Conservation (phyloP, 2,329 filamentous ascomycete genomes). For the Scedosporium minutisporum region DNA sequence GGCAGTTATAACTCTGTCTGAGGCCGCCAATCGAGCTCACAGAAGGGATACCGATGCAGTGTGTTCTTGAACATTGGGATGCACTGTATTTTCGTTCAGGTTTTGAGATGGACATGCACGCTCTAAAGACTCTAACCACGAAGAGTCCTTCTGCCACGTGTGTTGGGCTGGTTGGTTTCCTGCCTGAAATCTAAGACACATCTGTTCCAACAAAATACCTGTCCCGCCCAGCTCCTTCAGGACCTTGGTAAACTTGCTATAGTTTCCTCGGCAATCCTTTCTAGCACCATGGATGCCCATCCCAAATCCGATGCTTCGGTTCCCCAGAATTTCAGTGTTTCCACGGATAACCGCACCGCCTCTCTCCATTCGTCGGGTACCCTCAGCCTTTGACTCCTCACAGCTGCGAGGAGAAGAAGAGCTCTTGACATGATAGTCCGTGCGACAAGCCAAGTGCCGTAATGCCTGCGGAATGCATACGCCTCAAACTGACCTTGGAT, state of each 20-base stretch:
- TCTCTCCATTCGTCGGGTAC: neutral
- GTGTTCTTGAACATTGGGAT: no score
- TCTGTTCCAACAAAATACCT: no score
- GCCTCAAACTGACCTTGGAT: slow-evolving; percentile 12
- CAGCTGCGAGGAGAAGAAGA: slow-evolving; percentile 18
- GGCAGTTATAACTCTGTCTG: no score
- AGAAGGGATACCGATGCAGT: no score
- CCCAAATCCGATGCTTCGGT: neutral
- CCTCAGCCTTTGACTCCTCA: neutral
- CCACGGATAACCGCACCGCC: neutral
- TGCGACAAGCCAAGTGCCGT: slow-evolving; percentile 20
- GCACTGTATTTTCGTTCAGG: no score
- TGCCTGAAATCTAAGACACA: no score
- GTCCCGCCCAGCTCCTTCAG: no score
- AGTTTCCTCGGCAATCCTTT: neutral
- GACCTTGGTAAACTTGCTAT: neutral
- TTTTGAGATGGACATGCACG: no score
- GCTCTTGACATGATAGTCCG: slow-evolving; percentile 12
- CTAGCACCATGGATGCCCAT: neutral
- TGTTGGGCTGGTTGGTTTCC: no score
- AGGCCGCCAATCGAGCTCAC: no score
- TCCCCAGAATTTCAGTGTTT: neutral
- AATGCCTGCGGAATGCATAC: slow-evolving; percentile 19
- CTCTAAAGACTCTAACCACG: no score
- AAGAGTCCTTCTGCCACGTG: no score